These are phyloP conservation scores for Fusarium keratoplasticum DNA, from an alignment of 2,329 filamentous ascomycete genomes.

Conservation along the genomic window DNA sequence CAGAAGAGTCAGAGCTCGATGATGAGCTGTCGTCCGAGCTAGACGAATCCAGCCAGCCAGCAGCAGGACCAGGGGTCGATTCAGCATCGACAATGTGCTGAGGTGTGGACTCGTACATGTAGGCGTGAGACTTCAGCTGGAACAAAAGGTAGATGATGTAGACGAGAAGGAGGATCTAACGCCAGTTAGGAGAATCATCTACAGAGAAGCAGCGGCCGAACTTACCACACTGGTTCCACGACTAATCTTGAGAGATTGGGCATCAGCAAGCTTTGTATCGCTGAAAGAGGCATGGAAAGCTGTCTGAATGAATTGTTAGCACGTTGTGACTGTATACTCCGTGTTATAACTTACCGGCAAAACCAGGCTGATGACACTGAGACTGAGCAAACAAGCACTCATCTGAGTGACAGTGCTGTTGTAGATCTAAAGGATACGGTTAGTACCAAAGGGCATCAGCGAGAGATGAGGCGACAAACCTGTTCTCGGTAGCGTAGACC, in stretches of 20 bases:
- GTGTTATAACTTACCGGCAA: constrained; percentile 71
- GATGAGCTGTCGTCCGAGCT: constrained; percentile 67
- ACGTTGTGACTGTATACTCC: constrained; percentile 52
- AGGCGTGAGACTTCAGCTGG: constrained; percentile 91
- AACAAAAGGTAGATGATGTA: constrained; percentile 89
- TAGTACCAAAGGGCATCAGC: neutral
- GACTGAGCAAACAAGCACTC: constrained; percentile 90
- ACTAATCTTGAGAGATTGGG: constrained; percentile 83
- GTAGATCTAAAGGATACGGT: constrained; percentile 71
- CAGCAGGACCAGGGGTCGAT: constrained; percentile 84
- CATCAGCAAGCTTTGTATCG: constrained; percentile 71
- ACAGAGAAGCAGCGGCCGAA: constrained; percentile 20
- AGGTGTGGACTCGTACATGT: constrained; percentile 92
- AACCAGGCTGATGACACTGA: constrained; percentile 90
- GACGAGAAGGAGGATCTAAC: constrained; percentile 63
- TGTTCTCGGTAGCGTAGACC: constrained; percentile 90
- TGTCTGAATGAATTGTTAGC: constrained; percentile 63
- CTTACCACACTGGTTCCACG: constrained; percentile 87
- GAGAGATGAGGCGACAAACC: constrained; percentile 51
- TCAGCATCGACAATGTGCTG: constrained; percentile 95
- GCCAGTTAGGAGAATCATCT: neutral
- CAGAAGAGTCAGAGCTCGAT: constrained; percentile 77
- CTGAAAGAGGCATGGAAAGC: constrained; percentile 92
- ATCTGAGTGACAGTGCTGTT: constrained; percentile 97
- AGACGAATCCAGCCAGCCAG: constrained; percentile 82